Evolutionary conservation across 306 rosid genomes (phyloP), one percentile per base, ranked within the genome.

Genomic region (Neltuma alba): DNA sequence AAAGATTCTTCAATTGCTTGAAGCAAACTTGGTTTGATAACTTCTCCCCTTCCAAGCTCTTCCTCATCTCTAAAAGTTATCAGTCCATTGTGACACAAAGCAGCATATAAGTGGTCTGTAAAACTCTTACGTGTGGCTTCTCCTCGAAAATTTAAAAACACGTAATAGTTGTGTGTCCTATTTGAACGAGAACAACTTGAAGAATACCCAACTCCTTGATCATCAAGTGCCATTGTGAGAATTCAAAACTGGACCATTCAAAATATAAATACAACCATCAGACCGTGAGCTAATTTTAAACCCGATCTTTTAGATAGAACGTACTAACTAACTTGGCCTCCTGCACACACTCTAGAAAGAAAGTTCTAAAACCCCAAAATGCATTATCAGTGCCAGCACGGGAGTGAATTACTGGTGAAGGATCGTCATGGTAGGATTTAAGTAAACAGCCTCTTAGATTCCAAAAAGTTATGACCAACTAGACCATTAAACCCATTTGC

Each of bases 141-240:
- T 68, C 83, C 86, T n/a, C 78, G 42, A 33, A 83, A 83, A 41
- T 78, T 83, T 20, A 83, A 20, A 27, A 83, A 79, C 36, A 75
- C 78, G 10, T 75, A 74, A 20, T 68, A 61, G 0, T 21, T 83
- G 78, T 77, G 62, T 20, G 9, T 4, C 21, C 68, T 6, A 14
- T 9, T 31, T 60, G 65, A 60, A 25, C 3, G 3, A 28, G 65
- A 27, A 28, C 4, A 60, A 0, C 65, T 60, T 60, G 65, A 60
- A 60, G 65, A 11, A 13, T 28, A 4, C 65, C 5, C 65, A 27
- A 10, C 18, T 60, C 18, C 36, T 12, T 27, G 37, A 60, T 1
- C 65, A 25, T 60, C 20, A 60, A 60, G 37, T 27, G 16, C 37
- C 65, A 60, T 60, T 11, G 2, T 37, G 13, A 60, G 20, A 12